A percentile compares a stretch with the other conserved stretches of the same genome.
These are phyloP conservation scores for Chenopodium formosanum DNA, from an alignment of 148 eudicot species.

Conservation along the genomic window DNA sequence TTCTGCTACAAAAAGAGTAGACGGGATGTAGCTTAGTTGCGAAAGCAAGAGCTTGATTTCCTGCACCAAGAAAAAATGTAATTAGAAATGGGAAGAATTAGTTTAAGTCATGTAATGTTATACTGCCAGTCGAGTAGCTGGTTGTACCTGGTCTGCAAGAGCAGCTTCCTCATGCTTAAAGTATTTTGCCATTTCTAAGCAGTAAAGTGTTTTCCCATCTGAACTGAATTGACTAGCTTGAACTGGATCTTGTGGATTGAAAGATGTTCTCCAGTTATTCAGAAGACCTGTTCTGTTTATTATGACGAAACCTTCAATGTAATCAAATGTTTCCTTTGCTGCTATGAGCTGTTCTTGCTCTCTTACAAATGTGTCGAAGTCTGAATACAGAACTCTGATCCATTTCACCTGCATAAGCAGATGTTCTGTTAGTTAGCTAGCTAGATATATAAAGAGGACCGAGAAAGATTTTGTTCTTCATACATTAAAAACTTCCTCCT, in stretches of 20 bases:
- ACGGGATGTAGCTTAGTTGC: slow-evolving; percentile 58
- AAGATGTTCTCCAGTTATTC: slow-evolving; percentile 80
- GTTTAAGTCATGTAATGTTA: not conserved
- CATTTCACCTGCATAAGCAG: slow-evolving; percentile 66
- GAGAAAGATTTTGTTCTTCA: not conserved
- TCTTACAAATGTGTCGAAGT: slow-evolving; percentile 60
- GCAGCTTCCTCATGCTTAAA: slow-evolving; percentile 40
- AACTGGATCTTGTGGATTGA: slow-evolving; percentile 71
- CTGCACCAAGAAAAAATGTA: slow-evolving; percentile 32
- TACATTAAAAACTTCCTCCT: not conserved
- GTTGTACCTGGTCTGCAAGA: slow-evolving; percentile 44
- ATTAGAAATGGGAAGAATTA: not conserved
- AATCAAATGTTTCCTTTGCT: slow-evolving; percentile 54
- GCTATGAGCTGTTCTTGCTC: slow-evolving; percentile 80
- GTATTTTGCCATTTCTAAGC: slow-evolving; percentile 73
- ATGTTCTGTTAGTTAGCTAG: not conserved
- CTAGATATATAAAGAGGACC: not conserved
- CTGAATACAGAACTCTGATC: slow-evolving; percentile 83
- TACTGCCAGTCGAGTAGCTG: not conserved
- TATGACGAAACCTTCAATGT: slow-evolving; percentile 77
- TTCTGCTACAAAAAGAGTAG: slow-evolving; percentile 57
- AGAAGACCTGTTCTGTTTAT: slow-evolving; percentile 62
- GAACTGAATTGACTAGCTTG: slow-evolving; percentile 63
- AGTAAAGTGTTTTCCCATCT: slow-evolving; percentile 65
- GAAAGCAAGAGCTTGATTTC: slow-evolving; percentile 52